These are phyloP conservation scores for Ganoderma lingzhi DNA, from an alignment of 1,284 basidiomycete genomes.

Conservation along the genomic window DNA sequence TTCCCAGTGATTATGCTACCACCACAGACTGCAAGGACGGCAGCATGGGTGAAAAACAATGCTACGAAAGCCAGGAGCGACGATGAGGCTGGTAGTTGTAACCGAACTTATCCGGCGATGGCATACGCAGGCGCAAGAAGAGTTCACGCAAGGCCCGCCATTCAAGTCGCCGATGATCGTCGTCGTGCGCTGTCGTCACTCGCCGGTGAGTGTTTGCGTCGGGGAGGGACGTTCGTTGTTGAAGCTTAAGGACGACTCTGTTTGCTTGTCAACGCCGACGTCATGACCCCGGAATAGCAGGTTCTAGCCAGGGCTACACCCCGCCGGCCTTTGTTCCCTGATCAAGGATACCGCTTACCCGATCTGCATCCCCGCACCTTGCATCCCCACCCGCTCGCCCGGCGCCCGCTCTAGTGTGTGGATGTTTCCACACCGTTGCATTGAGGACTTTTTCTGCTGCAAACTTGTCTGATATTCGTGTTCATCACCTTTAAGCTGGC, in stretches of 20 bases:
- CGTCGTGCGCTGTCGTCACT: background rate
- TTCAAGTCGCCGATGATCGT: background rate
- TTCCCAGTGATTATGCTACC: background rate
- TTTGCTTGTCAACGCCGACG: conserved; percentile 3
- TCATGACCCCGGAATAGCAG: conserved; percentile 12
- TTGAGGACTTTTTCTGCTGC: background rate
- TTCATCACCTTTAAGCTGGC: background rate
- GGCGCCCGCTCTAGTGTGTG: background rate
- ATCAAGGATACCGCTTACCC: conserved; percentile 11
- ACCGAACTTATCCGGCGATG: background rate
- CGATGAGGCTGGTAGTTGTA: background rate
- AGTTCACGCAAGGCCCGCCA: background rate
- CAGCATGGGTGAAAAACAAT: background rate
- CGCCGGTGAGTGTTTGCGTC: background rate
- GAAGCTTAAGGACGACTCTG: background rate
- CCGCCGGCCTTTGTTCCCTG: conserved; percentile 12
- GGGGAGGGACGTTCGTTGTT: background rate
- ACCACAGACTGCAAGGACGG: background rate
- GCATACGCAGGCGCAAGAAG: background rate
- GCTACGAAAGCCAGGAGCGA: background rate
- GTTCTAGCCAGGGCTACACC: conserved; percentile 8
- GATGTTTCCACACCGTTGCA: background rate
- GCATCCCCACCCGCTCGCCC: conserved; percentile 12
- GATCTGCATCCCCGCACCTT: conserved; percentile 16
- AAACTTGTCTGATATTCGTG: background rate